These are phyloP conservation scores for Boletellus sp. DNA, from an alignment of 1,284 basidiomycete genomes.

Conservation along the genomic window DNA sequence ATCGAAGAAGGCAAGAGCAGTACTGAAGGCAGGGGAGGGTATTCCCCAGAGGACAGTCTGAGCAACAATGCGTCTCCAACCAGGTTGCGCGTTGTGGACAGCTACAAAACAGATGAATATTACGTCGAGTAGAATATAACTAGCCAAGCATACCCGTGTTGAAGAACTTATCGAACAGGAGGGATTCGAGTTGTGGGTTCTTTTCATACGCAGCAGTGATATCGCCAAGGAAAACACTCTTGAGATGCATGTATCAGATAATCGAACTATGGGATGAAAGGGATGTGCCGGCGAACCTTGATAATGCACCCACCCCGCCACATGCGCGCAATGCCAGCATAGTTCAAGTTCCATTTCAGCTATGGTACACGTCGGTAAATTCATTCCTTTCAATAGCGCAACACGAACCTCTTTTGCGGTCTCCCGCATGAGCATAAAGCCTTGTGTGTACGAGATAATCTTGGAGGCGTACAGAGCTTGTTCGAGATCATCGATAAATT, in stretches of 20 bases:
- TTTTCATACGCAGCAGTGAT: conserved; percentile 93
- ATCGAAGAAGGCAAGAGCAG: conserved; percentile 98
- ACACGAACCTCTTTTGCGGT: conserved; percentile 86
- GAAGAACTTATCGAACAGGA: conserved; percentile 98
- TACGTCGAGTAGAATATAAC: not conserved
- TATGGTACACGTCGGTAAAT: conserved; percentile 27
- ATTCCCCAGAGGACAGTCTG: conserved; percentile 98
- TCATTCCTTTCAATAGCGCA: not conserved
- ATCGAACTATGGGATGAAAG: not conserved
- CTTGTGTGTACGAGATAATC: conserved; percentile 99
- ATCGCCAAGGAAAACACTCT: conserved; percentile 90
- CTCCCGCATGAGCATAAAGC: conserved; percentile 99
- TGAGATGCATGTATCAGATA: conserved; percentile 22
- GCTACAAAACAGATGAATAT: conserved; percentile 40
- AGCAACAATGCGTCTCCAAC: conserved; percentile 96
- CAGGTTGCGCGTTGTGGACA: conserved; percentile 92
- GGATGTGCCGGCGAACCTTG: conserved; percentile 50
- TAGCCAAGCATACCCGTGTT: conserved; percentile 65
- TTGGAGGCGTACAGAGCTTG: conserved; percentile 99
- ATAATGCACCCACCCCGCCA: conserved; percentile 99
- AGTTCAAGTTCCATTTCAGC: conserved; percentile 84
- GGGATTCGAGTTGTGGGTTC: conserved; percentile 83
- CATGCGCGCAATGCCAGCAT: conserved; percentile 97
- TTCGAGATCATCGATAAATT: conserved; percentile 99
- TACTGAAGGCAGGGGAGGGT: conserved; percentile 93